Conservation (phyloP, 75 land plant genomes). For the Pinus taeda region DNA sequence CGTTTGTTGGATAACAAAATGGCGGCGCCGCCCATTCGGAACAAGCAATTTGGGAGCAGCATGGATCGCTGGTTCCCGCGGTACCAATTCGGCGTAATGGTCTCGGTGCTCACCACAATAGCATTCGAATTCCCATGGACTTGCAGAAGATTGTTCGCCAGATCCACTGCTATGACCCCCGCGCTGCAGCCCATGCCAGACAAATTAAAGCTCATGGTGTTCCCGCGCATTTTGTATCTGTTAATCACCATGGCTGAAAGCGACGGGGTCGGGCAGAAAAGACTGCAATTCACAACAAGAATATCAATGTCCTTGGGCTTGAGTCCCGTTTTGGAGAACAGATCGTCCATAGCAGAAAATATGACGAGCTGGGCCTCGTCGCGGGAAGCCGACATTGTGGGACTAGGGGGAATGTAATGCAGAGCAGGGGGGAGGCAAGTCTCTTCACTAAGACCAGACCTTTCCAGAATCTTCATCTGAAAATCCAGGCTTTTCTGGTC, state of each 20-base stretch:
- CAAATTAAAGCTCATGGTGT: conserved; percentile 36
- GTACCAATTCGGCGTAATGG: conserved; percentile 46
- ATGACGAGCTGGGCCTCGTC: conserved; percentile 43
- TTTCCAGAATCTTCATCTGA: conserved; percentile 43
- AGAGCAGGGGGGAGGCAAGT: conserved; percentile 47
- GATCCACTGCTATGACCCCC: conserved; percentile 37
- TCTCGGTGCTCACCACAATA: conserved; percentile 48
- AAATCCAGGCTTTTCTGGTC: conserved; percentile 35
- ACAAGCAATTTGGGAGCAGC: conserved; percentile 51
- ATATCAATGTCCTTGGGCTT: conserved; percentile 44
- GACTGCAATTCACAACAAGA: conserved; percentile 46
- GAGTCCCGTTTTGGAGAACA: conserved; percentile 37
- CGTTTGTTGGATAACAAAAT: conserved; percentile 39
- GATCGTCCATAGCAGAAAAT: conserved; percentile 51
- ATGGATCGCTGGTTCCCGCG: conserved; percentile 42
- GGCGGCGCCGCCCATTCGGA: conserved; percentile 52
- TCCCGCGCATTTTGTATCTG: conserved; percentile 40
- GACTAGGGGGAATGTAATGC: conserved; percentile 35
- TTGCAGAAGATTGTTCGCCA: conserved; percentile 48
- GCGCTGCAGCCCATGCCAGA: conserved; percentile 58
- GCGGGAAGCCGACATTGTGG: conserved; percentile 47
- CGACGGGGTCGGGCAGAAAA: conserved; percentile 51
- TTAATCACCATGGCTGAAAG: conserved; percentile 47
- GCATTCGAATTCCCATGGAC: conserved; percentile 35
- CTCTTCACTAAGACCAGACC: conserved; percentile 53